Evolutionary conservation across 2,329 filamentous ascomycete species (phyloP).

Genomic region (Elsinoe ampelina): DNA sequence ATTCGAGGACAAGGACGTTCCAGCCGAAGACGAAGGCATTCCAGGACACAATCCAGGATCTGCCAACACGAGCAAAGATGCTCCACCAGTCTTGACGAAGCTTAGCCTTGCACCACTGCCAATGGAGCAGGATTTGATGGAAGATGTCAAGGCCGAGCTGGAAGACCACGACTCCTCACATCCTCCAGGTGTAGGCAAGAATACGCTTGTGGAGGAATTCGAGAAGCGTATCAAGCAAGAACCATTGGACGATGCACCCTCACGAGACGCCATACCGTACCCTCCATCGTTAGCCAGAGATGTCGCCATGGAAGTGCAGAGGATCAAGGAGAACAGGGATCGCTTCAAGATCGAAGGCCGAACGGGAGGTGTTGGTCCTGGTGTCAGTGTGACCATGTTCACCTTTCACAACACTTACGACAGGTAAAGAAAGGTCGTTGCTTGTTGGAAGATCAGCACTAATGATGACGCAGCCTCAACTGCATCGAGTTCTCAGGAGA

Average conservation of each 20-base stretch:
- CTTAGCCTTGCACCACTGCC: slow-evolving; percentile 74
- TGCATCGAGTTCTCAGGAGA: slow-evolving; percentile 95
- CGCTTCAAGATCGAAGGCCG: slow-evolving; percentile 79
- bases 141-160: slow-evolving; percentile 78
- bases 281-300: slow-evolving; percentile 83
- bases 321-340: slow-evolving; percentile 85
- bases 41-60: slow-evolving; percentile 58
- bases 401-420: slow-evolving; percentile 96
- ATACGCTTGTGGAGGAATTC: slow-evolving; percentile 76
- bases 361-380: slow-evolving; percentile 72
- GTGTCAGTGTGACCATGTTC: slow-evolving; percentile 89
- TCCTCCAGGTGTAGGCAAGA: slow-evolving; percentile 60
- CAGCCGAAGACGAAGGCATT: slow-evolving; percentile 59
- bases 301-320: slow-evolving; percentile 88
- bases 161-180: slow-evolving; percentile 74
- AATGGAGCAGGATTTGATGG: slow-evolving; percentile 71
- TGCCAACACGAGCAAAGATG: slow-evolving; percentile 49
- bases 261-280: slow-evolving; percentile 68
- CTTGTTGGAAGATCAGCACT: too few species aligned
- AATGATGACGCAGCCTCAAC: slow-evolving; percentile 52
- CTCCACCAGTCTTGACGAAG: slow-evolving; percentile 48
- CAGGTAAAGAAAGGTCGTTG: slow-evolving; percentile 44
- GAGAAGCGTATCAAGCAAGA: slow-evolving; percentile 83
- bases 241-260: slow-evolving; percentile 70
- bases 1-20: slow-evolving; percentile 46